These are phyloP conservation scores for Fusarium buxicola DNA, from an alignment of 2,329 filamentous ascomycete genomes.

Conservation along the genomic window DNA sequence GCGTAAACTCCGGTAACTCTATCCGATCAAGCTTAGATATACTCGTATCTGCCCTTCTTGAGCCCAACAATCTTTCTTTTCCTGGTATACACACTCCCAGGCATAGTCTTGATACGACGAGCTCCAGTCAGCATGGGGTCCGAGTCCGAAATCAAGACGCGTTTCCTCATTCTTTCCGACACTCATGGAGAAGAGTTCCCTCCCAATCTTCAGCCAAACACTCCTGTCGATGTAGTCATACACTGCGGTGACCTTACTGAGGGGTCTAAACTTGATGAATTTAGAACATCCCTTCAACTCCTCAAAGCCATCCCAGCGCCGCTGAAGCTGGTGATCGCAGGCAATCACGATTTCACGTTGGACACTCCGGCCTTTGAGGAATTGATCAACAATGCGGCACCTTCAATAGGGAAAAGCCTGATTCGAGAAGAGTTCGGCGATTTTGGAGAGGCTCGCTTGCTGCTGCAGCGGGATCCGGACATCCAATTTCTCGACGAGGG, in stretches of 20 bases:
- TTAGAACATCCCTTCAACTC: slow-evolving; percentile 51
- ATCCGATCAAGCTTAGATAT: no score
- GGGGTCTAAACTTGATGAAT: slow-evolving; percentile 56
- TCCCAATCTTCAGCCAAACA: neutral
- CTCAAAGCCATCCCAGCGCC: slow-evolving; percentile 55
- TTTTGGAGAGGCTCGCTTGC: slow-evolving; percentile 49
- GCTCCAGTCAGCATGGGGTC: no score
- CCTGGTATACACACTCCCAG: no score
- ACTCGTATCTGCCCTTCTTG: no score
- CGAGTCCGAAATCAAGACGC: slow-evolving; percentile 33
- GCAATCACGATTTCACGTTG: slow-evolving; percentile 63
- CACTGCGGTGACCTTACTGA: slow-evolving; percentile 64
- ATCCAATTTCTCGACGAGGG: slow-evolving; percentile 59
- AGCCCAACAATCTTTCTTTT: no score
- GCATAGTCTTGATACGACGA: no score
- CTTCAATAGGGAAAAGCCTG: slow-evolving; percentile 7
- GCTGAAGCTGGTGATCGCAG: slow-evolving; percentile 62
- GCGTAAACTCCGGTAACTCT: no score
- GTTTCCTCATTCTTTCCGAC: slow-evolving; percentile 34
- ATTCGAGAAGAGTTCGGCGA: slow-evolving; percentile 51
- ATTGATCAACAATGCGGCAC: slow-evolving; percentile 30
- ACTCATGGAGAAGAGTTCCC: slow-evolving; percentile 27
- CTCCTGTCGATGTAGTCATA: slow-evolving; percentile 55
- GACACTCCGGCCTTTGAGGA: slow-evolving; percentile 51
- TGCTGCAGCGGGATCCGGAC: slow-evolving; percentile 45